Evolutionary conservation across 352 stramenopile species (phyloP).

Genomic region (Aphanomyces astaci): DNA sequence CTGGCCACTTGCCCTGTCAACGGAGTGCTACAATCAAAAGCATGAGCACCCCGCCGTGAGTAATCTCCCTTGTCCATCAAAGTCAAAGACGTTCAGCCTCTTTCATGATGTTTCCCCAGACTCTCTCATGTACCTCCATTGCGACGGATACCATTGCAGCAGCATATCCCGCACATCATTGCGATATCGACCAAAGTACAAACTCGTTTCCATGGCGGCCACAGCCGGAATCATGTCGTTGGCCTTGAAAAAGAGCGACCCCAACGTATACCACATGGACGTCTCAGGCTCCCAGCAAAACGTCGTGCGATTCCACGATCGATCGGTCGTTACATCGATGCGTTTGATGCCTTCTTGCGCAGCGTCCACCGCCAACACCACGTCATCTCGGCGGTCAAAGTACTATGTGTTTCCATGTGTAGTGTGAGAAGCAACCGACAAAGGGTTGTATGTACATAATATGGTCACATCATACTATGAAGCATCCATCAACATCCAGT

Average conservation of each 20-base stretch:
- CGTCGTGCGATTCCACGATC: background rate
- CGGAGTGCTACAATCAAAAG: constrained; percentile 32
- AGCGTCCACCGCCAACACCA: constrained; percentile 12
- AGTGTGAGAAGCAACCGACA: too few relatives aligned
- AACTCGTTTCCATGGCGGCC: constrained; percentile 54
- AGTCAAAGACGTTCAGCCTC: too few relatives aligned
- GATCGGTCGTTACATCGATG: background rate
- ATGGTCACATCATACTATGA: too few relatives aligned
- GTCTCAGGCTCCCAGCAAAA: constrained; percentile 18
- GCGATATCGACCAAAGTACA: constrained; percentile 48
- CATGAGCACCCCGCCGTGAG: too few relatives aligned
- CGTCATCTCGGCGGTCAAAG: constrained; percentile 14
- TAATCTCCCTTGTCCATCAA: background rate
- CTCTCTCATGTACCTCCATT: constrained; percentile 65
- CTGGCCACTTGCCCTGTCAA: constrained; percentile 58
- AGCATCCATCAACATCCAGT: too few relatives aligned
- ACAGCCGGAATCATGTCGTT: constrained; percentile 77
- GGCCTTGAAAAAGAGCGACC: constrained; percentile 52
- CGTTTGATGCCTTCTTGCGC: constrained; percentile 18
- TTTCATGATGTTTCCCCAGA: too few relatives aligned
- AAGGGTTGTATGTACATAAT: too few relatives aligned
- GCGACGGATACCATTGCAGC: constrained; percentile 51
- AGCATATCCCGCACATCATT: constrained; percentile 48
- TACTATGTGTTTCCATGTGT: background rate
- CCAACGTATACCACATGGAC: constrained; percentile 29